These are phyloP conservation scores for Sporothrix inflata DNA, from an alignment of 2,329 filamentous ascomycete genomes.

Conservation along the genomic window DNA sequence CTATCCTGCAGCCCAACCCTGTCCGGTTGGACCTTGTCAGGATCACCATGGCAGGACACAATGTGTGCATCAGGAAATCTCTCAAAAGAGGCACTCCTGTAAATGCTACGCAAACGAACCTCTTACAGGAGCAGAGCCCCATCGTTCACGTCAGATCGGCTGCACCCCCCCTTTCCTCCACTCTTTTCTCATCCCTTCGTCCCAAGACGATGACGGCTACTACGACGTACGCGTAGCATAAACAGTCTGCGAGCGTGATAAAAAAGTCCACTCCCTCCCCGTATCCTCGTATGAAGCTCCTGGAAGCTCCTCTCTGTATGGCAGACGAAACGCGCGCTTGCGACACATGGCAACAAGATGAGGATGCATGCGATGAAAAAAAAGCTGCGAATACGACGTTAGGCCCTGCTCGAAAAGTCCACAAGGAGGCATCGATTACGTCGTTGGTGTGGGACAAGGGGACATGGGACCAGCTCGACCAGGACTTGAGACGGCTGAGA, in stretches of 20 bases:
- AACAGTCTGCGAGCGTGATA: not conserved
- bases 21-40: not conserved
- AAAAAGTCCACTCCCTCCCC: not conserved
- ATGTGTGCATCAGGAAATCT: not conserved
- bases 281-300: too few species aligned
- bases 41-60: too few species aligned
- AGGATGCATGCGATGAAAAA: not conserved
- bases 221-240: too few species aligned
- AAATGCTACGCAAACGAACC: not conserved
- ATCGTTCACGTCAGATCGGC: not conserved
- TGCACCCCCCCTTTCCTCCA: not conserved
- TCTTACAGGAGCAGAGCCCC: not conserved
- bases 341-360: slow-evolving; percentile 9
- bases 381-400: not conserved
- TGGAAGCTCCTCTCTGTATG: not conserved
- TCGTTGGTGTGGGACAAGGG: not conserved
- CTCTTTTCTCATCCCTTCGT: too few species aligned
- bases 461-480: not conserved
- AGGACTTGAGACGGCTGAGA: slow-evolving; percentile 3
- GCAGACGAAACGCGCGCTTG: slow-evolving; percentile 18
- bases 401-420: not conserved
- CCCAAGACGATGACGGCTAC: too few species aligned
- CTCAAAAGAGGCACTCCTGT: not conserved
- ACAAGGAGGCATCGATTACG: not conserved
- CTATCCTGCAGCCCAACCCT: not conserved